Conservation (phyloP, 2,329 filamentous ascomycete species). For the Tolypocladium guangdongense region DNA sequence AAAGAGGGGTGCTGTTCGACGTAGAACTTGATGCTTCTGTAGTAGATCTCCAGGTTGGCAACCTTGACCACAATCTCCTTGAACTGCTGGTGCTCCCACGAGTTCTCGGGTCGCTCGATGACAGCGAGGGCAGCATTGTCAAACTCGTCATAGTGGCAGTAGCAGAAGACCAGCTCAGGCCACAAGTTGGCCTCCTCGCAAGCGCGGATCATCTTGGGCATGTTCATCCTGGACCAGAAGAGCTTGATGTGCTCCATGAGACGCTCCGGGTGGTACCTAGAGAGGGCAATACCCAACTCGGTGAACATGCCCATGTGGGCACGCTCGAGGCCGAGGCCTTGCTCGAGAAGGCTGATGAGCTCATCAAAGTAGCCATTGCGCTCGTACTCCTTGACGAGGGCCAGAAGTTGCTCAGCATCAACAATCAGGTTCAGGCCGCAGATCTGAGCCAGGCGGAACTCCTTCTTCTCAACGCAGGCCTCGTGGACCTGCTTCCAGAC, state of each 20-base stretch:
- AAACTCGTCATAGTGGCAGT: constrained; percentile 96
- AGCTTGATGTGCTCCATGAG: constrained; percentile 98
- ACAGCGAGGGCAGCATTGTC: constrained; percentile 95
- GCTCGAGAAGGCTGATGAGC: constrained; percentile 87
- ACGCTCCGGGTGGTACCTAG: constrained; percentile 89
- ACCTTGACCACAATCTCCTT: constrained; percentile 98
- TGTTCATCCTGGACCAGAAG: constrained; percentile 97
- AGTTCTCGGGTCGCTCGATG: constrained; percentile 94
- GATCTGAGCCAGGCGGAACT: constrained; percentile 97
- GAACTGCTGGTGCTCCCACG: constrained; percentile 99
- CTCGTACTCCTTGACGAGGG: constrained; percentile 94
- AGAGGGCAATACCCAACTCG: constrained; percentile 78
- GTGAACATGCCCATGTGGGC: constrained; percentile 98
- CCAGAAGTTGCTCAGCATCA: constrained; percentile 88
- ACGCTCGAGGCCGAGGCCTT: constrained; percentile 83
- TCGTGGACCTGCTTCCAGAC: constrained; percentile 99
- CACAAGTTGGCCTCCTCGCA: constrained; percentile 92
- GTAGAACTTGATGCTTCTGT: constrained; percentile 93
- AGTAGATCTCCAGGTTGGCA: constrained; percentile 97
- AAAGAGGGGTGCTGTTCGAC: constrained; percentile 93
- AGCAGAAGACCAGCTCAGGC: constrained; percentile 96
- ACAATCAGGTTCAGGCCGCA: constrained; percentile 97
- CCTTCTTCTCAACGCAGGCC: constrained; percentile 93
- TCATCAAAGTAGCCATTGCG: constrained; percentile 96
- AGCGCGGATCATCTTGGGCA: constrained; percentile 89